Conservation (phyloP, 2,329 filamentous ascomycete species). For the Bipolaris oryzae region DNA sequence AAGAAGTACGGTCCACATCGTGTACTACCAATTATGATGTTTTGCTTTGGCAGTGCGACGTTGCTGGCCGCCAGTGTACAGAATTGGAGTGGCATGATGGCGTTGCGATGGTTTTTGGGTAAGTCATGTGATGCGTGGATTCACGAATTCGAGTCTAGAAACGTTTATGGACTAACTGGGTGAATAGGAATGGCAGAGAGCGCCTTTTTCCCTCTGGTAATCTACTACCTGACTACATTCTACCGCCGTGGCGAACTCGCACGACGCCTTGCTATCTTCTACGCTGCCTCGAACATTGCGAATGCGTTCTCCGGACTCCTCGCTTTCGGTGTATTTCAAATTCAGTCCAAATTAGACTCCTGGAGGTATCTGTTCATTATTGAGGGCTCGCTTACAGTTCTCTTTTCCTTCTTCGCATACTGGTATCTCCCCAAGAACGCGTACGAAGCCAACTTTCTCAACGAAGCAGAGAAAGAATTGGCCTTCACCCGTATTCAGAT, state of each 20-base stretch:
- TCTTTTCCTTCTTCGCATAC: slow-evolving; percentile 67
- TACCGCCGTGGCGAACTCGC: slow-evolving; percentile 75
- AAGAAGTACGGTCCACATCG: slow-evolving; percentile 70
- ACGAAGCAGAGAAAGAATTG: slow-evolving; percentile 67
- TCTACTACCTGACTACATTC: slow-evolving; percentile 66
- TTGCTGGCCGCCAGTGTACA: slow-evolving; percentile 61
- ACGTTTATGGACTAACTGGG: slow-evolving; percentile 10
- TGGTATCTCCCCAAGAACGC: slow-evolving; percentile 72
- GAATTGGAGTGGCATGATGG: slow-evolving; percentile 70
- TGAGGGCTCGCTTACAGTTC: slow-evolving; percentile 63
- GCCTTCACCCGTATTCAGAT: slow-evolving; percentile 77
- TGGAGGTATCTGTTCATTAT: slow-evolving; percentile 73
- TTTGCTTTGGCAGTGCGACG: slow-evolving; percentile 69
- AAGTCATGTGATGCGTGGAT: slow-evolving; percentile 4
- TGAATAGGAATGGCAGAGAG: slow-evolving; percentile 62
- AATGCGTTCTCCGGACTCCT: slow-evolving; percentile 68
- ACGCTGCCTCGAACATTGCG: slow-evolving; percentile 76
- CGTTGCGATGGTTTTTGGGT: slow-evolving; percentile 72
- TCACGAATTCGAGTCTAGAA: too few species aligned
- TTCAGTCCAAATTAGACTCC: slow-evolving; percentile 58
- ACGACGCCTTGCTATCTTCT: slow-evolving; percentile 73
- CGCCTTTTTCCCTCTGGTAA: slow-evolving; percentile 73
- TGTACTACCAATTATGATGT: slow-evolving; percentile 71
- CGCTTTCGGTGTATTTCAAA: slow-evolving; percentile 66
- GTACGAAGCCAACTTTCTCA: slow-evolving; percentile 69